A percentile compares a stretch with the other conserved stretches of the same genome.
Conservation (phyloP, 225 moss, liverwort and hornwort genomes). For the Climacium dendroides region DNA sequence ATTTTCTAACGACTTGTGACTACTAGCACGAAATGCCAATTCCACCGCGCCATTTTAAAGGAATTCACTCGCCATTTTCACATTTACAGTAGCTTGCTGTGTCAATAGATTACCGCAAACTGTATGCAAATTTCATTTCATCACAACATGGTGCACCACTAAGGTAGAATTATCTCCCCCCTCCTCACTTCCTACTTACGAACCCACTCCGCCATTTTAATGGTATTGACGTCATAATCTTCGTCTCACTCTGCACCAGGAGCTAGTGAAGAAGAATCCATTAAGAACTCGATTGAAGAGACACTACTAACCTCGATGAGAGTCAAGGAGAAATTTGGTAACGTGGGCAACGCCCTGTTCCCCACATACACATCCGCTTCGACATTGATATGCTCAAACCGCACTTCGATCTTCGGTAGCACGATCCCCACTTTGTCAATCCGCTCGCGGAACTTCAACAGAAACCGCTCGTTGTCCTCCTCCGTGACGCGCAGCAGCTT, state of each 20-base stretch:
- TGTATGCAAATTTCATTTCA: background rate
- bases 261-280: background rate
- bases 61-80: background rate
- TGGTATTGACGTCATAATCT: too few relatives aligned
- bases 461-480: conserved; percentile 88
- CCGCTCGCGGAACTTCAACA: conserved; percentile 66
- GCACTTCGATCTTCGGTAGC: conserved; percentile 74
- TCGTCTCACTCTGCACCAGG: background rate
- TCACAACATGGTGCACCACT: background rate
- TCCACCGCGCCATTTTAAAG: too few relatives aligned
- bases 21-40: background rate
- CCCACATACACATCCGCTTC: conserved; percentile 72
- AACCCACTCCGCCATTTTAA: background rate
- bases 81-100: background rate
- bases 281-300: background rate
- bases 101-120: background rate
- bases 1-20: background rate
- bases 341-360: conserved; percentile 60
- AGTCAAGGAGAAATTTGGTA: conserved; percentile 48
- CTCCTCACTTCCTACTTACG: background rate
- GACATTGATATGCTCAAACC: conserved; percentile 53
- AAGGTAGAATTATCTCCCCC: background rate
- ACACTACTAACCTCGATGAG: conserved; percentile 37
- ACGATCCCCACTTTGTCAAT: conserved; percentile 76
- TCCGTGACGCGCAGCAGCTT: conserved; percentile 78